These are phyloP conservation scores for Scheffersomyces segobiensis DNA, from an alignment of 1,139 yeast genomes.

Conservation along the genomic window DNA sequence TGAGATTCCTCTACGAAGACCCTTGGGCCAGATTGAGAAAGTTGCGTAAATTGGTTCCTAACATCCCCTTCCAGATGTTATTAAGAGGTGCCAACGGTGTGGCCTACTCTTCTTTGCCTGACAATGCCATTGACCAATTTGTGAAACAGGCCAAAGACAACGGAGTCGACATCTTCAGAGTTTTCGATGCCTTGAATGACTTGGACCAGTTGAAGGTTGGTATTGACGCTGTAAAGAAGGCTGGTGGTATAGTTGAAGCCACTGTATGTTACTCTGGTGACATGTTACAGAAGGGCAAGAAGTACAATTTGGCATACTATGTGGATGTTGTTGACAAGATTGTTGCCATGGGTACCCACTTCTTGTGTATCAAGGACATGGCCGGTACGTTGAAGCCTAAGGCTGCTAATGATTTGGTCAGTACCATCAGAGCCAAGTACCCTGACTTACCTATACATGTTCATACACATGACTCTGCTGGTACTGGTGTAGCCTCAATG, in stretches of 20 bases:
- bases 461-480: conserved; percentile 99
- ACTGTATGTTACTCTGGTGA: conserved; percentile 99
- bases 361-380: conserved; percentile 98
- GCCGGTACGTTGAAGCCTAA: conserved; percentile 98
- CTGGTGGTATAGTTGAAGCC: conserved; percentile 98
- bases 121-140: conserved; percentile 97
- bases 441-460: conserved; percentile 97
- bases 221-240: conserved; percentile 95
- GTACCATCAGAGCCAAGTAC: conserved; percentile 78
- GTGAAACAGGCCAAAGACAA: conserved; percentile 90
- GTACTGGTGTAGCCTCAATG: conserved; percentile 98
- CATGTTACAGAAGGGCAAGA: conserved; percentile 92
- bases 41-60: conserved; percentile 88
- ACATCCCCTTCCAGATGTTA: conserved; percentile 98
- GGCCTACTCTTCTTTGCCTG: conserved; percentile 96
- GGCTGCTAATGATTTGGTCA: conserved; percentile 82
- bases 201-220: conserved; percentile 96
- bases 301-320: conserved; percentile 91
- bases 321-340: conserved; percentile 77
- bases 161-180: conserved; percentile 97
- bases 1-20: conserved; percentile 97
- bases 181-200: conserved; percentile 95
- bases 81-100: conserved; percentile 99
- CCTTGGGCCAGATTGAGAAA: conserved; percentile 97
- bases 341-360: conserved; percentile 93